Percentiles rank a stretch among this genome's conserved stretches.
phyloP scores from a whole-genome alignment of 441 rosid genomes.

The Metrosideros polymorpha region DNA sequence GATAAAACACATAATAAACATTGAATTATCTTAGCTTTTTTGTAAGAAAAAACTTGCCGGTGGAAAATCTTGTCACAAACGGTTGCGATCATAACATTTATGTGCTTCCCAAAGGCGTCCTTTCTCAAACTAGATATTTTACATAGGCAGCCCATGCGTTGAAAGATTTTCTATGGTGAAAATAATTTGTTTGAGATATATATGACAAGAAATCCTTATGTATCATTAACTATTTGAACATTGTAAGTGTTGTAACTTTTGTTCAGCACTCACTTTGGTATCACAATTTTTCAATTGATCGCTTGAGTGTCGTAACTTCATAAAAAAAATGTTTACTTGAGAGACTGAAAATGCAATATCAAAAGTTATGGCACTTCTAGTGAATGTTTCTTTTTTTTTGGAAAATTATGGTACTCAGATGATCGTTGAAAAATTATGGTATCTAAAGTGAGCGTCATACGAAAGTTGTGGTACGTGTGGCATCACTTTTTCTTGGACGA shows the following conservation, averaged over 20 bases:
- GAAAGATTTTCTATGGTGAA: not conserved
- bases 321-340: not conserved
- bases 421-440: not conserved
- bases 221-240: accelerated
- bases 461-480: not conserved
- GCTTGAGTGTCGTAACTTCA: not conserved
- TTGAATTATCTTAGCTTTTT: not conserved
- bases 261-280: accelerated
- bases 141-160: not conserved
- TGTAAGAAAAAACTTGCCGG: too few species aligned
- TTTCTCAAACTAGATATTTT: not conserved
- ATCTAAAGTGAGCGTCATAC: too few species aligned
- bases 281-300: not conserved
- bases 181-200: not conserved
- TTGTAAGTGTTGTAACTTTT: not conserved
- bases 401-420: not conserved
- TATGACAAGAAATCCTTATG: not conserved
- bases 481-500: not conserved
- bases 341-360: not conserved
- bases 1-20: not conserved
- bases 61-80: not conserved
- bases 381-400: not conserved
- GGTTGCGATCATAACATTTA: not conserved
- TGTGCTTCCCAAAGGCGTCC: not conserved
- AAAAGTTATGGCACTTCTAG: not conserved